A percentile compares a stretch with the other conserved stretches of the same genome.
Evolutionary conservation across 352 stramenopile genomes (phyloP).

Genomic region (Blastocystis sp.): DNA sequence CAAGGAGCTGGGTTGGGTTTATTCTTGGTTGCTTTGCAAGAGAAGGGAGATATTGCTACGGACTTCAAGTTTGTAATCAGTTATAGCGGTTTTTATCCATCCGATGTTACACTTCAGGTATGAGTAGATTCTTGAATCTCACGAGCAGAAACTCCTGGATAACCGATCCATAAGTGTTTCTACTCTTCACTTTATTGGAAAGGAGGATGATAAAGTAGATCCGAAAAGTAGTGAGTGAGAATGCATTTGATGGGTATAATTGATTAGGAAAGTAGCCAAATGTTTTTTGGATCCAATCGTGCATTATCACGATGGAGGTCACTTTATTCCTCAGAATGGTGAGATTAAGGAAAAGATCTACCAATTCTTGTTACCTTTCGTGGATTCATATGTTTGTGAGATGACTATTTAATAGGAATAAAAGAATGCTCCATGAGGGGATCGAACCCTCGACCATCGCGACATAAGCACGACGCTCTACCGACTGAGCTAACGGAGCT

Average conservation of each 20-base stretch:
- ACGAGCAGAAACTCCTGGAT: background rate
- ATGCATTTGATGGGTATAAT: background rate
- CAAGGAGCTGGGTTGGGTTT: slow-evolving; percentile 29
- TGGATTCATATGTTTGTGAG: background rate
- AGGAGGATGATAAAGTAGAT: slow-evolving; percentile 15
- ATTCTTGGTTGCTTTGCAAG: slow-evolving; percentile 25
- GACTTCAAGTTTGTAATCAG: slow-evolving; percentile 50
- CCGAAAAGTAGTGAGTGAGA: slow-evolving; percentile 27
- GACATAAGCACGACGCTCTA: slow-evolving; percentile 63
- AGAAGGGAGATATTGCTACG: background rate
- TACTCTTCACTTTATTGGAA: slow-evolving; percentile 34
- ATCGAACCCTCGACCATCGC: slow-evolving; percentile 59
- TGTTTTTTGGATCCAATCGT: slow-evolving; percentile 18
- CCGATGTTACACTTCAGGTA: slow-evolving; percentile 9
- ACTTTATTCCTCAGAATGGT: slow-evolving; percentile 40
- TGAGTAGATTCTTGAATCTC: background rate
- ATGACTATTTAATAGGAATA: background rate
- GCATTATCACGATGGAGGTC: slow-evolving; percentile 36
- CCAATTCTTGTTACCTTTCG: slow-evolving; percentile 9
- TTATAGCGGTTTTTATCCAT: slow-evolving; percentile 51
- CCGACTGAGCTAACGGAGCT: slow-evolving; percentile 58
- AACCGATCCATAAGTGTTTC: background rate
- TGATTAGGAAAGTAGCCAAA: slow-evolving; percentile 19
- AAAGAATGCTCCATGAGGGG: slow-evolving; percentile 43
- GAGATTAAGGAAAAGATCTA: slow-evolving; percentile 57